phyloP scores from a whole-genome alignment of 257 asterid species.

The Fraxinus pennsylvanica region DNA sequence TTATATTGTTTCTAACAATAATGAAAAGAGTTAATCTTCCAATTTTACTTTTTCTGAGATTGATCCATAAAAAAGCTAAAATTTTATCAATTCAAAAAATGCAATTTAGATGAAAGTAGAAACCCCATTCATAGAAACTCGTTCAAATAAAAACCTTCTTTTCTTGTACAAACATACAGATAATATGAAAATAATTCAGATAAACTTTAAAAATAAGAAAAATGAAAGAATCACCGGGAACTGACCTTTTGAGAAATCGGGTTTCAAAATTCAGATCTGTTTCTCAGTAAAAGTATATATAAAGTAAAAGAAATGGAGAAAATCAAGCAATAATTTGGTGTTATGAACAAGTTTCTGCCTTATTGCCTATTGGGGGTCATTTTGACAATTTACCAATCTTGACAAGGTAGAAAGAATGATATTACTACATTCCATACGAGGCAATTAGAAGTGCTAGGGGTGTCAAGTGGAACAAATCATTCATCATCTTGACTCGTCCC shows the following conservation, averaged over 20 bases:
- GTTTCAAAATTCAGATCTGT: background rate
- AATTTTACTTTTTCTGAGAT: background rate
- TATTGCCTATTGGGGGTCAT: background rate
- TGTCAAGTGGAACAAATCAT: too few relatives aligned
- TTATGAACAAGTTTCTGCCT: conserved; percentile 19
- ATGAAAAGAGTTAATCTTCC: background rate
- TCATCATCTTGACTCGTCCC: too few relatives aligned
- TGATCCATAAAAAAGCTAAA: background rate
- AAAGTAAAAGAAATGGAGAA: conserved; percentile 20
- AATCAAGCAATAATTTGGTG: conserved; percentile 9
- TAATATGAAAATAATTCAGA: background rate
- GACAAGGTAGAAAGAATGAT: conserved; percentile 4
- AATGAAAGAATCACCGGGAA: background rate
- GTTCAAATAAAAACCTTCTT: conserved; percentile 7
- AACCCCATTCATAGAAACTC: conserved; percentile 1
- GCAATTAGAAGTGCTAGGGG: too few relatives aligned
- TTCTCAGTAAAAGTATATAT: conserved; percentile 9
- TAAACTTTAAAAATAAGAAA: background rate
- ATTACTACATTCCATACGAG: too few relatives aligned
- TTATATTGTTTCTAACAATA: background rate
- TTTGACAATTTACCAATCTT: conserved; percentile 16
- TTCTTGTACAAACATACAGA: conserved; percentile 20
- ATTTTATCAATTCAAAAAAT: background rate
- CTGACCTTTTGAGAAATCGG: conserved; percentile 18
- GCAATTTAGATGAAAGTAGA: background rate